Evolutionary conservation across 2,329 filamentous ascomycete genomes (phyloP), one percentile per base, ranked within the genome.

Genomic region (Xylaria sp.): DNA sequence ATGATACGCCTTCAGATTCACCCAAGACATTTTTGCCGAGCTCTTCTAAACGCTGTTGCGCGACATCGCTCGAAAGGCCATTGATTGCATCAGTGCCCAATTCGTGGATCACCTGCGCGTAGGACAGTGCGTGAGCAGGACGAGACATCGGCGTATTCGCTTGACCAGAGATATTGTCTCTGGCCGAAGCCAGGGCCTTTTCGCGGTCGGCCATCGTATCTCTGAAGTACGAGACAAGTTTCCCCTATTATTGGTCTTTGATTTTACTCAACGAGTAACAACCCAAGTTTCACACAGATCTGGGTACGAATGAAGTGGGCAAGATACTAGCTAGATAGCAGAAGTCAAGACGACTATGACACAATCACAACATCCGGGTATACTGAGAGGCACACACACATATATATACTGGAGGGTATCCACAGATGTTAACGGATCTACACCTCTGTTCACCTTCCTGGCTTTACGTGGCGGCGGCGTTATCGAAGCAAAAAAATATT

Each of bases 21-120:
- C 87, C 86, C 4, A 91, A 81, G 66, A 89, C 85, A 73, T 91
- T 91, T 11, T 78, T 74, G 6, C 89, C 89, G 79, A 86, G 86
- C 66, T 87, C 79, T n/a, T 85, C 81, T 4, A 89, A 77, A 23
- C 88, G 83, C 20, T 80, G 73, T 64, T 83, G 80, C 15, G 85
- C 88, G 64, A 89, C 87, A 7, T 74, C 76, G 2, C 80, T 76
- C 0, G 83, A 83, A 15, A 91, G 36, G 36, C 36, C 89, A 77
- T 89, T 82, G 20, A 87, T 82, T 7, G 82, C 72, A 74, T 89
- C 82, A 63, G 85, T 83, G 3, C 80, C 78, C 15, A 90, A 81
- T 75, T 90, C 85, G 9, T 82, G 77, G 51, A 85, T 80, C 40
- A 87, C 82, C 54, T 82, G 76, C 28, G 83, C 80, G 73, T 79